Percentiles rank a stretch among this genome's conserved stretches.
Evolutionary conservation across 2,329 filamentous ascomycete genomes (phyloP).

Genomic region (Fusarium sp.): DNA sequence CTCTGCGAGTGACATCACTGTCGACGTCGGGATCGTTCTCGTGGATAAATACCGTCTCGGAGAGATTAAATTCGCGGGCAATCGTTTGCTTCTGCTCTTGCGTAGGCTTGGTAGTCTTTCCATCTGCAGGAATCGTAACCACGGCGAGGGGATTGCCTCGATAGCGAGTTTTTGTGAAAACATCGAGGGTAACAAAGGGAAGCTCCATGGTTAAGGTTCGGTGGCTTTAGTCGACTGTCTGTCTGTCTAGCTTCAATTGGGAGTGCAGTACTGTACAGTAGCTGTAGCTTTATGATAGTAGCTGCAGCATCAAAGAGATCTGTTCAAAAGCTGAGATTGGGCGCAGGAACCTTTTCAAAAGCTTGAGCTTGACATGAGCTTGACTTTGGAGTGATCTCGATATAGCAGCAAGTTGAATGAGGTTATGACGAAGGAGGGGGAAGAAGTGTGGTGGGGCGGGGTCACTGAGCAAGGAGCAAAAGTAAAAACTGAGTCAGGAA

Average conservation of each 20-base stretch:
- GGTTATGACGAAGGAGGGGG: constrained; percentile 25
- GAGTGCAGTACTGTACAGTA: neutral
- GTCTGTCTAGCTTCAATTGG: constrained; percentile 1
- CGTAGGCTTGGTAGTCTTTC: constrained; percentile 51
- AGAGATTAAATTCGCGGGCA: constrained; percentile 72
- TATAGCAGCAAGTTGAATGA: constrained; percentile 2
- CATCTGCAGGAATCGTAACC: constrained; percentile 60
- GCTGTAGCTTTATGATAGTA: neutral
- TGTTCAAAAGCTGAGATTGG: neutral
- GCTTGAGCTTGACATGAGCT: constrained; percentile 9
- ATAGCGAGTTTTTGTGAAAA: constrained; percentile 65
- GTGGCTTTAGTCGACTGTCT: constrained; percentile 3
- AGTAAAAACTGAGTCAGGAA: constrained; percentile 30
- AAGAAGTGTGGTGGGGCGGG: constrained; percentile 29
- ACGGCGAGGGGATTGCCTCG: constrained; percentile 71
- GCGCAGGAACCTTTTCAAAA: neutral
- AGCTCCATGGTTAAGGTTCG: constrained; percentile 54
- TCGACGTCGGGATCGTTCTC: constrained; percentile 50
- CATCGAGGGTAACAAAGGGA: constrained; percentile 65
- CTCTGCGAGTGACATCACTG: constrained; percentile 48
- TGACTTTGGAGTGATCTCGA: constrained; percentile 22
- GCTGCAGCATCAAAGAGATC: neutral
- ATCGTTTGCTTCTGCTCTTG: constrained; percentile 67
- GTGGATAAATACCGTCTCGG: constrained; percentile 72
- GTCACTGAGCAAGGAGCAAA: constrained; percentile 9